phyloP scores from a whole-genome alignment of 129 eudicot genomes.

The Flaveria sonorensis region DNA sequence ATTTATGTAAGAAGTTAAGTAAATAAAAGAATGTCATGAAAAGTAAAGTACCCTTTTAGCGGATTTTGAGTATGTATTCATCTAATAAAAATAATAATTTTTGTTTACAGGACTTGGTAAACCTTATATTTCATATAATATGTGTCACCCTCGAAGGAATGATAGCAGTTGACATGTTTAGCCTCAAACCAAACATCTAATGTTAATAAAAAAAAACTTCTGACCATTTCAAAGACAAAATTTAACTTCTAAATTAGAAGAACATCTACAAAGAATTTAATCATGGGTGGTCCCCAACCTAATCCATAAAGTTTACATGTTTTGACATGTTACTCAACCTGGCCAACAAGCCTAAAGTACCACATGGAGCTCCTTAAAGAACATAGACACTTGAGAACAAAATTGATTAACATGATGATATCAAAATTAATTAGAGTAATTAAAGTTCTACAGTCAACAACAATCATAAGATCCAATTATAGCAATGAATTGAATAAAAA shows the following conservation, averaged over 20 bases:
- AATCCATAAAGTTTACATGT: neutral
- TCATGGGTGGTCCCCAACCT: neutral
- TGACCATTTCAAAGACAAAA: too few relatives aligned
- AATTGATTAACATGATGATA: neutral
- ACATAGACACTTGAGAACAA: neutral
- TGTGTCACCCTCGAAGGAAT: neutral
- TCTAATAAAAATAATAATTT: too few relatives aligned
- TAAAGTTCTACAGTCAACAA: conserved; percentile 16
- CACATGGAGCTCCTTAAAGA: neutral
- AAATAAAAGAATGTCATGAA: too few relatives aligned
- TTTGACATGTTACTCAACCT: neutral
- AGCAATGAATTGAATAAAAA: conserved; percentile 19
- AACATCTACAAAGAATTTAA: neutral
- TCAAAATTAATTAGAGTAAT: neutral
- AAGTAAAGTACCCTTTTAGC: too few relatives aligned
- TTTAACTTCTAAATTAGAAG: too few relatives aligned
- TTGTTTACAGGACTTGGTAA: neutral
- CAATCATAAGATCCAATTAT: conserved; percentile 19
- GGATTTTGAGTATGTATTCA: too few relatives aligned
- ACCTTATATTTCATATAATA: neutral
- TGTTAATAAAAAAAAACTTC: too few relatives aligned
- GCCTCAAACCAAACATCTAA: too few relatives aligned
- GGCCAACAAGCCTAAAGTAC: neutral
- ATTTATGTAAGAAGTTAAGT: too few relatives aligned
- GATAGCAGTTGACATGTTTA: neutral